phyloP scores from a whole-genome alignment of 176 grass and related monocot species.

The Aegilops sharonensis region DNA sequence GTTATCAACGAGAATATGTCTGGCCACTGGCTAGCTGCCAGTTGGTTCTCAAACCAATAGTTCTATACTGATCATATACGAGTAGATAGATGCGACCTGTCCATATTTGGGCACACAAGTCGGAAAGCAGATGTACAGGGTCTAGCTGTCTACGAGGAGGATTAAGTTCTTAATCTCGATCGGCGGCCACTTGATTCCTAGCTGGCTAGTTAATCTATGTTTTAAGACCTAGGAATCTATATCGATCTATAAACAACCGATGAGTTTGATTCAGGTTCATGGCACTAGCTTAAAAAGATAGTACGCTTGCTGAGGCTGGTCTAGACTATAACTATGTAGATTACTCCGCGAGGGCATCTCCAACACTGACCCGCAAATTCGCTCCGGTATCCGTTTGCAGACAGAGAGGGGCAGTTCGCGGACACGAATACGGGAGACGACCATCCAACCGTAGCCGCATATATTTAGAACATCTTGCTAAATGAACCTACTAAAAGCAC shows the following conservation, averaged over 20 bases:
- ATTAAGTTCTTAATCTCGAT: neutral
- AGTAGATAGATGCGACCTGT: neutral
- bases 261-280: neutral
- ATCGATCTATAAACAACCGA: neutral
- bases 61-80: neutral
- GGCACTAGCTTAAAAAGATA: no score
- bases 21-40: neutral
- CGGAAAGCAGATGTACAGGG: neutral
- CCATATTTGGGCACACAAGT: neutral
- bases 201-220: neutral
- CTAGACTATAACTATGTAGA: no score
- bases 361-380: no score
- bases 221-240: neutral
- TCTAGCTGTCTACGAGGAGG: neutral
- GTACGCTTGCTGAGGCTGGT: no score
- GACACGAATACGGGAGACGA: no score
- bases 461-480: no score
- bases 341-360: no score
- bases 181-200: neutral
- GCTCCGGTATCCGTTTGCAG: no score
- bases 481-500: no score
- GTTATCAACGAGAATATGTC: neutral
- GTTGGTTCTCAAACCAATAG: neutral
- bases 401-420: no score
- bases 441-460: no score